A percentile compares a stretch with the other conserved stretches of the same genome.
phyloP scores from a whole-genome alignment of 1,139 yeast species.

The Saccharomyces hybrid region DNA sequence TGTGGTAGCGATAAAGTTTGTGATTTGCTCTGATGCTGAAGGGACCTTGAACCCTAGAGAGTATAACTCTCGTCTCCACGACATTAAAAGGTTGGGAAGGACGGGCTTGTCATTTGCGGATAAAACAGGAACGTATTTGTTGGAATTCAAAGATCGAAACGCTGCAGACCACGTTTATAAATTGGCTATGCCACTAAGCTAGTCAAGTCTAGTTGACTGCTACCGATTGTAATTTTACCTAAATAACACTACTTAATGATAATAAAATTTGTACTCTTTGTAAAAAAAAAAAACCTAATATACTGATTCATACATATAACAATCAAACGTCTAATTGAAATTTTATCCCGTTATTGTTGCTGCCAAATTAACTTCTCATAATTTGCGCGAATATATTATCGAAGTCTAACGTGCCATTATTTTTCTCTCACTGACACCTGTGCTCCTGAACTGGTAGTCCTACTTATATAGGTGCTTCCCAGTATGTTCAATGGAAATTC shows the following conservation, averaged over 20 bases:
- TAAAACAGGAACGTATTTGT: conserved; percentile 12
- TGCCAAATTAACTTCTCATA: not conserved
- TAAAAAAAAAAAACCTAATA: not conserved
- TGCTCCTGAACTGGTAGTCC: not conserved
- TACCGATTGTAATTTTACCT: not conserved
- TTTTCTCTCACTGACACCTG: not conserved
- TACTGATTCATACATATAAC: not conserved
- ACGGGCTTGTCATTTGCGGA: conserved; percentile 22
- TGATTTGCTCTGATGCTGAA: conserved; percentile 7
- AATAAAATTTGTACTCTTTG: not conserved
- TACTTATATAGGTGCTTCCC: not conserved
- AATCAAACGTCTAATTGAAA: too few species aligned
- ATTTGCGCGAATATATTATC: not conserved
- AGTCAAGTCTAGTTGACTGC: too few species aligned
- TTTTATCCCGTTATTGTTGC: not conserved
- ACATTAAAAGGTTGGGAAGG: conserved; percentile 23
- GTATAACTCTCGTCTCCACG: conserved; percentile 7
- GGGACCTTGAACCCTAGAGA: not conserved
- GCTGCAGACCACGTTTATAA: conserved; percentile 22
- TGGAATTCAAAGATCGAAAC: conserved; percentile 23
- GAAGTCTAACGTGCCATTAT: not conserved
- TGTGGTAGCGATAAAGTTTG: conserved; percentile 17
- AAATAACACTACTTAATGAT: not conserved
- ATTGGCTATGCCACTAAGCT: too few species aligned
- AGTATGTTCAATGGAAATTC: too few species aligned